These are phyloP conservation scores for Oemleria cerasiformis DNA, from an alignment of 306 rosid genomes.

Conservation along the genomic window DNA sequence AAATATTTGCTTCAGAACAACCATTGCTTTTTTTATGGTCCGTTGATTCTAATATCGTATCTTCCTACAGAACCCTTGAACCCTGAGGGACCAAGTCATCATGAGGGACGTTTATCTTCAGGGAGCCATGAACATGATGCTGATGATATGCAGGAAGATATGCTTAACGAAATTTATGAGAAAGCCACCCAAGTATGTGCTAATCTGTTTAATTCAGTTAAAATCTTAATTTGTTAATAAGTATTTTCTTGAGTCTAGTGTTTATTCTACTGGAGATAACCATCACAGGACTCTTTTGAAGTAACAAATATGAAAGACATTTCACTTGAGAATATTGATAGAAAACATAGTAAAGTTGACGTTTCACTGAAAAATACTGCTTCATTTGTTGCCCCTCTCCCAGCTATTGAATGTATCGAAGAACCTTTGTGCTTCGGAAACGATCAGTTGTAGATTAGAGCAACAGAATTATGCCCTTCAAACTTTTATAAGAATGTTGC, in stretches of 20 bases:
- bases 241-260: not conserved
- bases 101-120: slow-evolving; percentile 38
- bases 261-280: not conserved
- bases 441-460: no score
- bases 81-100: slow-evolving; percentile 35
- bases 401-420: no score
- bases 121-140: slow-evolving; percentile 42
- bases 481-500: no score
- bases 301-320: not conserved
- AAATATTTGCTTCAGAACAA: not conserved
- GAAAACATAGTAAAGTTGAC: not conserved
- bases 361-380: not conserved
- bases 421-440: no score
- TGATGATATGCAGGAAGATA: slow-evolving; percentile 50
- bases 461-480: no score
- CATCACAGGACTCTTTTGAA: not conserved
- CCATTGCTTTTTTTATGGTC: not conserved
- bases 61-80: slow-evolving; percentile 37
- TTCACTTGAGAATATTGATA: not conserved
- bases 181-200: slow-evolving; percentile 61
- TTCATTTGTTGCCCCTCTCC: not conserved
- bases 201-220: slow-evolving; percentile 18
- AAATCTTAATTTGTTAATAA: not conserved
- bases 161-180: slow-evolving; percentile 53
- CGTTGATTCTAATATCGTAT: slow-evolving; percentile 13